phyloP scores from a whole-genome alignment of 306 rosid genomes.

The Delonix regia region DNA sequence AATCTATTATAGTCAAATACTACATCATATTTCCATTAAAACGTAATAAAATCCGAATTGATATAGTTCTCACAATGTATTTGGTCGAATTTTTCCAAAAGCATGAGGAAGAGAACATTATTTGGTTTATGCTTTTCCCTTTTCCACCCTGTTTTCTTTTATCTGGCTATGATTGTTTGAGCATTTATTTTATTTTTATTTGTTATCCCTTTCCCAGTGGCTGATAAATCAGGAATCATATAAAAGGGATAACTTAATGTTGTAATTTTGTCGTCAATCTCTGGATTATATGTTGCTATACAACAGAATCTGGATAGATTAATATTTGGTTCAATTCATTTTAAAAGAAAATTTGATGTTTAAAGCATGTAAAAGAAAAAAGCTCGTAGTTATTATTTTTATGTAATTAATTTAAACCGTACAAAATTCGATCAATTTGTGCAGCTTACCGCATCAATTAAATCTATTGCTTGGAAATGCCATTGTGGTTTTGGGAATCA shows the following conservation, averaged over 20 bases:
- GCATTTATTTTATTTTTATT: neutral
- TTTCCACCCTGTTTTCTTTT: too few species aligned
- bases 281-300: neutral
- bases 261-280: neutral
- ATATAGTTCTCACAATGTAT: neutral
- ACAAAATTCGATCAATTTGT: neutral
- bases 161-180: neutral
- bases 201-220: neutral
- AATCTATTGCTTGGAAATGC: neutral
- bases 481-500: neutral
- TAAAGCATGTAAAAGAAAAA: too few species aligned
- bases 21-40: too few species aligned
- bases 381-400: too few species aligned
- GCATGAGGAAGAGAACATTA: neutral
- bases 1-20: too few species aligned
- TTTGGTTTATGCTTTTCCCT: neutral
- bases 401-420: neutral
- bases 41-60: too few species aligned
- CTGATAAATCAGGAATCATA: neutral
- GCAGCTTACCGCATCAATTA: neutral
- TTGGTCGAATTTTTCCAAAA: neutral
- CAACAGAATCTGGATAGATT: neutral
- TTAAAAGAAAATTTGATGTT: neutral
- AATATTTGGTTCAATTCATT: neutral
- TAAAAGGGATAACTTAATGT: neutral